Conservation (phyloP, 179 eudicot species). For the Beta lomatogona region DNA sequence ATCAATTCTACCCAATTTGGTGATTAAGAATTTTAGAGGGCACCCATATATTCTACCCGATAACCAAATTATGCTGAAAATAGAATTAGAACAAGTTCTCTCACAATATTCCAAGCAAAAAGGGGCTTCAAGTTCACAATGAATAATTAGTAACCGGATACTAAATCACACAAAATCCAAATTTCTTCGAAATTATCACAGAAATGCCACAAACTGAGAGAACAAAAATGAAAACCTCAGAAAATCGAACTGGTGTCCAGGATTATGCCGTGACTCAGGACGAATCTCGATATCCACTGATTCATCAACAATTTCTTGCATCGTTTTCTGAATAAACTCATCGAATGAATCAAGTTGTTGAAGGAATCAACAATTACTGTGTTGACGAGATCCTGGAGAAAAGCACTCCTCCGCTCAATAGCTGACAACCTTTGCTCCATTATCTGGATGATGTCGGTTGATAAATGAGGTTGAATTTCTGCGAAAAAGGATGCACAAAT, state of each 20-base stretch:
- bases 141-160: too few species aligned
- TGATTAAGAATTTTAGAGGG: too few species aligned
- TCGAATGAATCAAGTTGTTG: conserved; percentile 95
- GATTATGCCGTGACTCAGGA: conserved; percentile 97
- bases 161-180: too few species aligned
- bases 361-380: conserved; percentile 68
- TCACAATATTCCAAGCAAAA: too few species aligned
- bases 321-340: conserved; percentile 95
- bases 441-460: conserved; percentile 61
- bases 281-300: conserved; percentile 91
- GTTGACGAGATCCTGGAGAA: conserved; percentile 52
- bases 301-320: conserved; percentile 97
- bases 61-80: too few species aligned
- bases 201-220: too few species aligned
- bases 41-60: too few species aligned
- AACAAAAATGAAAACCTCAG: conserved; percentile 52
- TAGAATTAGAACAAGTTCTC: too few species aligned
- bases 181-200: too few species aligned
- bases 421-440: conserved; percentile 75
- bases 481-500: background rate
- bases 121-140: too few species aligned
- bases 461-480: conserved; percentile 50
- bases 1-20: too few species aligned
- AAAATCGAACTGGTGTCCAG: conserved; percentile 79
- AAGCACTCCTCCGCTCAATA: conserved; percentile 60